Evolutionary conservation across 257 asterid genomes (phyloP).

Genomic region (Nicotiana sylvestris): DNA sequence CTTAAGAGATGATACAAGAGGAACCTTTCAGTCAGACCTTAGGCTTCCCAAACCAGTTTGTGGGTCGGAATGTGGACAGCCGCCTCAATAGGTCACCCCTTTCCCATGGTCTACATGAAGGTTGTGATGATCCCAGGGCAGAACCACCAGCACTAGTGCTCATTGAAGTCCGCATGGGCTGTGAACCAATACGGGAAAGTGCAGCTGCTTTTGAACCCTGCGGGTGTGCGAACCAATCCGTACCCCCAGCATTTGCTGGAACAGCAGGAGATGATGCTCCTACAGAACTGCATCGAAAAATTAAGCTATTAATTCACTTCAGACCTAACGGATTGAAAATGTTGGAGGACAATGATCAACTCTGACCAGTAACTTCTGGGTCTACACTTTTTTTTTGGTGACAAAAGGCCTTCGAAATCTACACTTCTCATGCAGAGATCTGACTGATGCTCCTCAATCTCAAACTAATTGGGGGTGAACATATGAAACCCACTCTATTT

Average conservation of each 20-base stretch:
- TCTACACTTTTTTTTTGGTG: neutral
- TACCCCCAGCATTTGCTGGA: constrained; percentile 82
- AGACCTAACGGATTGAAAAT: neutral
- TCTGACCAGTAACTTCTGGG: neutral
- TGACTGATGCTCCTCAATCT: neutral
- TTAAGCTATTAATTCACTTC: neutral
- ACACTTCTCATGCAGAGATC: neutral
- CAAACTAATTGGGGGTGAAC: neutral
- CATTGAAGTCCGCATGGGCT: constrained; percentile 62
- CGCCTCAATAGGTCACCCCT: constrained; percentile 95
- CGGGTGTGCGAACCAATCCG: constrained; percentile 72
- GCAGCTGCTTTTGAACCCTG: constrained; percentile 86
- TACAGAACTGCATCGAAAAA: constrained; percentile 56
- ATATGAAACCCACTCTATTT: neutral
- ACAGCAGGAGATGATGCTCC: constrained; percentile 97
- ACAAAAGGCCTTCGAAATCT: neutral
- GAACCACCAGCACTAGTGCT: constrained; percentile 94
- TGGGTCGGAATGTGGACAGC: constrained; percentile 86
- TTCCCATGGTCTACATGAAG: constrained; percentile 99
- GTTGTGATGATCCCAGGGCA: constrained; percentile 84
- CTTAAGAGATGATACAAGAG: constrained; percentile 2
- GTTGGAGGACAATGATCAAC: neutral
- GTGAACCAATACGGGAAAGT: constrained; percentile 75
- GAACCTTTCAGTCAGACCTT: constrained; percentile 52
- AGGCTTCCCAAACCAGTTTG: constrained; percentile 93